phyloP scores from a whole-genome alignment of 768 basidiomycete genomes.

The Lactifluus volemus region DNA sequence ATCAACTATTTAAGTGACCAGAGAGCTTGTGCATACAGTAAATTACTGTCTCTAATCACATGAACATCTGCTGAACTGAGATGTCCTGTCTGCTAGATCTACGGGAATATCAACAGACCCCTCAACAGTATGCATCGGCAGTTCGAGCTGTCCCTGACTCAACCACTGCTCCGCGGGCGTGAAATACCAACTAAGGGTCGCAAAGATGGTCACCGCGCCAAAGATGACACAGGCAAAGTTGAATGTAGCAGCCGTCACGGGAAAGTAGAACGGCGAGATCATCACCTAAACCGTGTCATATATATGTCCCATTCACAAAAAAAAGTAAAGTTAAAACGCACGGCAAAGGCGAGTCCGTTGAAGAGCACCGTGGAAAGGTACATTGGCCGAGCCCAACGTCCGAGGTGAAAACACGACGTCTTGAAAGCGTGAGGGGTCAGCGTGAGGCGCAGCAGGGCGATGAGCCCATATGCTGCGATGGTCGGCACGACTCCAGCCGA shows the following conservation, averaged over 20 bases:
- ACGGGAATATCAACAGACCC: conserved; percentile 9
- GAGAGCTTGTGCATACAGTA: neutral
- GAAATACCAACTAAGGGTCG: conserved; percentile 67
- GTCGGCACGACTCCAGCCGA: conserved; percentile 83
- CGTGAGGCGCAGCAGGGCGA: conserved; percentile 65
- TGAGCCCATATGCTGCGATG: conserved; percentile 81
- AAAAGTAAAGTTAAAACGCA: conserved; percentile 28
- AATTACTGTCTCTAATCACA: neutral
- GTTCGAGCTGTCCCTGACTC: conserved; percentile 49
- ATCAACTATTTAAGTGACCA: too few relatives aligned
- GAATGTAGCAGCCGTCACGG: conserved; percentile 65
- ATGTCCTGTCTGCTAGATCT: too few relatives aligned
- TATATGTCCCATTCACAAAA: too few relatives aligned
- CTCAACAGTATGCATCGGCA: conserved; percentile 31
- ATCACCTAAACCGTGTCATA: conserved; percentile 42
- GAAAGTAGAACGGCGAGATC: conserved; percentile 84
- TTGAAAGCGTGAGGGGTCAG: conserved; percentile 72
- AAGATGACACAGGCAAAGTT: conserved; percentile 84
- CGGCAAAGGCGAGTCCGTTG: conserved; percentile 66
- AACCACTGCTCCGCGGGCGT: conserved; percentile 78
- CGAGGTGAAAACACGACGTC: conserved; percentile 64
- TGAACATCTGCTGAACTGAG: too few relatives aligned
- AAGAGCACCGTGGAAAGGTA: conserved; percentile 61
- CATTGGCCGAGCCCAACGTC: conserved; percentile 55
- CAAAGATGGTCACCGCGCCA: conserved; percentile 69